Evolutionary conservation across 805 yeast species (phyloP), one percentile per base, ranked within the genome.

Genomic region (Candida parachauliodes): DNA sequence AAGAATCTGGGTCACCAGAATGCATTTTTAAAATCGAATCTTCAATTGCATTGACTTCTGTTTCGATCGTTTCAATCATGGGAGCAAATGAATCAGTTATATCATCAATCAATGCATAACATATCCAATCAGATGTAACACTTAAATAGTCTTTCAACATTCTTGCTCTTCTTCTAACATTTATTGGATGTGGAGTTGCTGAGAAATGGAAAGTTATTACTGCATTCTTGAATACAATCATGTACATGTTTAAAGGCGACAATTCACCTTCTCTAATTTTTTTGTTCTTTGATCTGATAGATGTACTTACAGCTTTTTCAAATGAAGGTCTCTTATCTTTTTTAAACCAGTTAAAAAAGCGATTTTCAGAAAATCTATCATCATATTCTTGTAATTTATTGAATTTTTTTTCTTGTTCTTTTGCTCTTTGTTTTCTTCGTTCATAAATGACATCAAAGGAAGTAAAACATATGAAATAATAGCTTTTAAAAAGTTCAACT

Each of bases 21-120:
- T 91, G 94, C 91, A 93, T 83, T 40, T 74, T 72, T 50, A 93
- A 66, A 36, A 93, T 91, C 2, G 89, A 84, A 52, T 91, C 96
- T 53, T 93, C 98, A 44, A 93, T 93, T n/a, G 79, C 74, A 55
- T 88, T 88, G 16, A 93, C 98, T 51, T 93, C 98, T 42, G 81
- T 88, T 55, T 93, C 98, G 36, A 93, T 89, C 32, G 91, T 77
- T 41, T 87, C 94, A 45, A 93, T 89, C 83, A 93, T 79, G 2
- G 98, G 98, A 1, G 95, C 98, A 68, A 87, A 93, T 0, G 95
- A 95, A 68, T 93, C 98, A 0, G 97, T 91, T 46, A 93, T 87
- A 57, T 93, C 98, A 65, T 93, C 98, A 49, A 93, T 87, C 45
- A 93, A 65, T 0, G 98, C 98, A 62, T 93, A 93, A 1, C 96